A percentile compares a stretch with the other conserved stretches of the same genome.
These are phyloP conservation scores for Chlorella sp. DNA, from an alignment of 139 green algal species.

Conservation along the genomic window DNA sequence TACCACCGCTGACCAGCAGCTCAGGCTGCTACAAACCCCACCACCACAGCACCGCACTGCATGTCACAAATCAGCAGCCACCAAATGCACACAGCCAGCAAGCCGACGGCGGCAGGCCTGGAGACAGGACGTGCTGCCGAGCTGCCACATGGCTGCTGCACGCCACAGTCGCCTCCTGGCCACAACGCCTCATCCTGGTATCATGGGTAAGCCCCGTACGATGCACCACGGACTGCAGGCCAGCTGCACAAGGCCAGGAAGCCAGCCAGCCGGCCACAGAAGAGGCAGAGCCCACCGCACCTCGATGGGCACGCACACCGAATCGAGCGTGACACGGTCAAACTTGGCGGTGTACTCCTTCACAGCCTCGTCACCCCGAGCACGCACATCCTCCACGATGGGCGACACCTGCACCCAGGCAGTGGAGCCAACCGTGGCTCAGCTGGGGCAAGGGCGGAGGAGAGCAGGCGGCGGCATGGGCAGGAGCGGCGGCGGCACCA, in stretches of 20 bases:
- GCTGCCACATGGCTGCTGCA: background rate
- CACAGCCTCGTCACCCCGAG: slow-evolving; percentile 91
- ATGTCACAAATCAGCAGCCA: background rate
- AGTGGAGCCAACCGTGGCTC: background rate
- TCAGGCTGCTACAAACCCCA: background rate
- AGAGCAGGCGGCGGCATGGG: background rate
- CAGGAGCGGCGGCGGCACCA: background rate
- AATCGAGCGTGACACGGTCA: slow-evolving; percentile 79
- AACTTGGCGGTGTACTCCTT: slow-evolving; percentile 91
- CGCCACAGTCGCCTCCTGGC: no score
- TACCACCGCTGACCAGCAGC: no score
- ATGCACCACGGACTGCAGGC: background rate
- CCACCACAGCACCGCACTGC: background rate
- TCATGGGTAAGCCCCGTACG: background rate
- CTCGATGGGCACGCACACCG: slow-evolving; percentile 80
- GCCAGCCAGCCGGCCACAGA: background rate
- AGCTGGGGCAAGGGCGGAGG: background rate
- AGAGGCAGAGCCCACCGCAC: slow-evolving; percentile 40
- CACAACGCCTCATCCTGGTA: background rate
- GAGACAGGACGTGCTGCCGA: background rate
- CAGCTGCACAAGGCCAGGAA: no score
- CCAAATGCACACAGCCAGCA: no score
- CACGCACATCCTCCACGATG: slow-evolving; percentile 90
- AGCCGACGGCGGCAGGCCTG: no score
- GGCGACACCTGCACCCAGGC: slow-evolving; percentile 75